Percentiles rank a stretch among this genome's conserved stretches.
phyloP scores from a whole-genome alignment of 352 stramenopile genomes.

The Plasmopara halstedii region DNA sequence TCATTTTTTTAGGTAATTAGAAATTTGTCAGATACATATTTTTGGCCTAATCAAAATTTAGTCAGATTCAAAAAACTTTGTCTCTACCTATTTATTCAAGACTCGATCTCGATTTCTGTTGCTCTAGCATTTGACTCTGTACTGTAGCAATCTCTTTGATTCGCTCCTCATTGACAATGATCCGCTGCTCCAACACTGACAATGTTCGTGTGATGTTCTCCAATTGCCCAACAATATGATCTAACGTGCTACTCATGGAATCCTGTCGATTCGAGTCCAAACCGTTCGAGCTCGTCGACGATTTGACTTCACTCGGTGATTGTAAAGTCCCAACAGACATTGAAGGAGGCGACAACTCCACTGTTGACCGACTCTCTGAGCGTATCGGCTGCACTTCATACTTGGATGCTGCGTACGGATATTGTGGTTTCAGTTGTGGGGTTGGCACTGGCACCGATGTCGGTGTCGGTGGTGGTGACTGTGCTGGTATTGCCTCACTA shows the following conservation, averaged over 20 bases:
- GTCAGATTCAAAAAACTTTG: too few relatives aligned
- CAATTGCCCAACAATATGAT: conserved; percentile 86
- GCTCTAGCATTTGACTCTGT: conserved; percentile 52
- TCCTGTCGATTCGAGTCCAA: conserved; percentile 1
- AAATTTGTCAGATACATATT: too few relatives aligned
- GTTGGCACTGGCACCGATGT: conserved; percentile 17
- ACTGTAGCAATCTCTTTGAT: conserved; percentile 55
- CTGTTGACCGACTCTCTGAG: conserved; percentile 3
- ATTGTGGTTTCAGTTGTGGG: conserved; percentile 29
- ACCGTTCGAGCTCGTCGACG: conserved; percentile 6
- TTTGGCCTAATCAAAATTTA: too few relatives aligned
- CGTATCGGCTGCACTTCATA: conserved; percentile 24
- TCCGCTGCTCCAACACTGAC: conserved; percentile 72
- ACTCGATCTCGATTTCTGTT: conserved; percentile 24
- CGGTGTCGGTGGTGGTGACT: conserved; percentile 31
- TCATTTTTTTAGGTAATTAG: too few relatives aligned
- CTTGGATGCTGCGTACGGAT: conserved; percentile 29
- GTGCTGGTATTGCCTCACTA: conserved; percentile 3
- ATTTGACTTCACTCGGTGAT: conserved; percentile 13
- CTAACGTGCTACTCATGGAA: conserved; percentile 45
- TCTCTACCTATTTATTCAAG: conserved; percentile 13
- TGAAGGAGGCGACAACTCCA: too few relatives aligned
- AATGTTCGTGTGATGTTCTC: conserved; percentile 86
- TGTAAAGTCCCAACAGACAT: conserved; percentile 2
- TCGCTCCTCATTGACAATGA: conserved; percentile 79